Base-by-base conservation (phyloP, 768 basidiomycete species). In the Boletus subparvulus region DNA sequence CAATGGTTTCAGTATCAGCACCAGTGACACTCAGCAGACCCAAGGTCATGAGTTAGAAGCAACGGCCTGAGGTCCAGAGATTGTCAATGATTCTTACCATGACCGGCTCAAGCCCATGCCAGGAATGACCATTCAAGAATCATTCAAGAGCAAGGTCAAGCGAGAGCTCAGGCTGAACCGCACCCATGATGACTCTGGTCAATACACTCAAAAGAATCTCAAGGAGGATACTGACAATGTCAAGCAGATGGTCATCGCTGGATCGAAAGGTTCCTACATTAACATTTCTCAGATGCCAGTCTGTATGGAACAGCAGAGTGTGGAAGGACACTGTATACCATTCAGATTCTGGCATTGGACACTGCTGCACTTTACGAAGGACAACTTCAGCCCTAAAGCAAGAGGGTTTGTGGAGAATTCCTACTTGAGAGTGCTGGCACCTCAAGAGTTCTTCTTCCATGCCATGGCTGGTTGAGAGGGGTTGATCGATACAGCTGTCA, bases 231-330 rank as follows among this genome's bases (percentile, higher is more conserved):
- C n/a, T n/a, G n/a, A 99, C 80, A 98, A 98, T 65, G 95, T 98
- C 78, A 99, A 98, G 81, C 97, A 98, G 83, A 99, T 99, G 97
- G 95, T 98, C 68, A 93, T 95, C 7, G 95, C 97, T 10, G 97
- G 97, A 26, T 97, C 97, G 13, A 99, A 99, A 75, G 94, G 94
- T 74, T 94, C 94, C 0, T 95, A 94, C 80, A 99, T 98, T 82
- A 99, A 99, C 74, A 98, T 99, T 67, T 98, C 97, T 14, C 97
- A 99, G 76, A 99, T 98, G 97, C 95, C 96, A n/a, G 95, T 95
- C 55, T 94, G 94, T 79, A 97, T 99, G 43, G 97, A 97, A 26
- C 97, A 99, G 75, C 96, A 98, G 76, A 89, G 87, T 65, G 96
- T 99, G 51, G 97, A 98, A 74, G 97, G 97, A 63, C 92, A 92